A percentile compares a stretch with the other conserved stretches of the same genome.
Conservation (phyloP, 192 early-diverging fungal genomes). For the Umbelopsis ramanniana region DNA sequence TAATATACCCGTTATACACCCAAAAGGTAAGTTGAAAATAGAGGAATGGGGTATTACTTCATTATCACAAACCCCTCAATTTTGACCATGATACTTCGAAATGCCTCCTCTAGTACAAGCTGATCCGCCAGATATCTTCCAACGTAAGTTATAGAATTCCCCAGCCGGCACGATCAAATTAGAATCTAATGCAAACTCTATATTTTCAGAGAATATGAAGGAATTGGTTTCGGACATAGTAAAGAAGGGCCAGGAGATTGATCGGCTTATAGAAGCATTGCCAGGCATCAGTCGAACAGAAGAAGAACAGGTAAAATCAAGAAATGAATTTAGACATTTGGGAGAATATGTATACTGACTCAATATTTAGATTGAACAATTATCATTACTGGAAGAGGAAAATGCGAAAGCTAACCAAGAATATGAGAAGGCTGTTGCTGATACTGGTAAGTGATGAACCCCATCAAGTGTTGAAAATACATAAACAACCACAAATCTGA, state of each 20-base stretch:
- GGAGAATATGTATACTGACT: not conserved
- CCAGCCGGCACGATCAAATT: not conserved
- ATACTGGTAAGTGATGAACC: slow-evolving; percentile 33
- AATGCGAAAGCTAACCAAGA: slow-evolving; percentile 47
- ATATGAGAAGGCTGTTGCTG: slow-evolving; percentile 46
- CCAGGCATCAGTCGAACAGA: slow-evolving; percentile 51
- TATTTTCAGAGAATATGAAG: slow-evolving; percentile 42
- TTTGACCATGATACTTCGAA: not conserved
- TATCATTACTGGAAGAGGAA: slow-evolving; percentile 45
- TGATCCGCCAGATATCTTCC: slow-evolving; percentile 50
- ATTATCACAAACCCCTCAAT: not conserved
- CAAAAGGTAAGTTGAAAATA: slow-evolving; percentile 28
- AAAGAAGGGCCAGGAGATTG: slow-evolving; percentile 58
- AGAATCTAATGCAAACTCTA: not conserved
- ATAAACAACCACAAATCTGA: not conserved
- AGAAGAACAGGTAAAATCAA: slow-evolving; percentile 44
- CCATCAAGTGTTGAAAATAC: not conserved
- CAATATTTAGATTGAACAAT: slow-evolving; percentile 33
- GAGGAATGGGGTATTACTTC: not conserved
- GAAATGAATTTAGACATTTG: not conserved
- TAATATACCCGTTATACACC: slow-evolving; percentile 49
- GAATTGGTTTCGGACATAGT: slow-evolving; percentile 55
- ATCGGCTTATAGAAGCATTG: slow-evolving; percentile 50
- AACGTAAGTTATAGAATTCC: slow-evolving; percentile 30
- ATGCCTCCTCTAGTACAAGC: slow-evolving; percentile 39